phyloP scores from a whole-genome alignment of 2,329 filamentous ascomycete species.

The Colletotrichum tropicale region DNA sequence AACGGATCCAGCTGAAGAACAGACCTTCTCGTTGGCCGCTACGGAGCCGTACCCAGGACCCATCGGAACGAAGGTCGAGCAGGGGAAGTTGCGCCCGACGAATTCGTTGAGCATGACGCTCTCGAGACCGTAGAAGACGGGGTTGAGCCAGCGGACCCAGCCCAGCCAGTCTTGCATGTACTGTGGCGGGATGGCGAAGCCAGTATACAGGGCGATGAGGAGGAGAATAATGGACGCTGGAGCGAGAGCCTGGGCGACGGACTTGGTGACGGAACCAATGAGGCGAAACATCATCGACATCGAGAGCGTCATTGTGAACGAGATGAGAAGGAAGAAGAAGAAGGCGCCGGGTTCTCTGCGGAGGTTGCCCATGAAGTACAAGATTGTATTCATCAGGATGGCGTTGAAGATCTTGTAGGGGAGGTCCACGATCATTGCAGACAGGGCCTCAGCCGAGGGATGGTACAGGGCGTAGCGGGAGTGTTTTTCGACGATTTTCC shows the following conservation, averaged over 20 bases:
- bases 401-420: slow-evolving; percentile 35
- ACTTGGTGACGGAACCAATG: slow-evolving; percentile 44
- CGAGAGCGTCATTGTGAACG: slow-evolving; percentile 60
- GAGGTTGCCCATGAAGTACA: slow-evolving; percentile 46
- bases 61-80: slow-evolving; percentile 39
- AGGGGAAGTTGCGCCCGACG: slow-evolving; percentile 48
- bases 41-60: slow-evolving; percentile 30
- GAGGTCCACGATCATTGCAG: slow-evolving; percentile 34
- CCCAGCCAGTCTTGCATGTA: slow-evolving; percentile 56
- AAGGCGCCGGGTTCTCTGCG: slow-evolving; percentile 60
- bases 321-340: slow-evolving; percentile 69
- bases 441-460: slow-evolving; percentile 35
- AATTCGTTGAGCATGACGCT: slow-evolving; percentile 68
- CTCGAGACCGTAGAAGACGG: slow-evolving; percentile 69
- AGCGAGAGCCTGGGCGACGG: slow-evolving; percentile 56
- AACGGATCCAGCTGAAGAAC: slow-evolving; percentile 50
- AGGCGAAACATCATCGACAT: slow-evolving; percentile 71
- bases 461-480: slow-evolving; percentile 44
- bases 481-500: slow-evolving; percentile 43
- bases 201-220: slow-evolving; percentile 51
- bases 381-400: slow-evolving; percentile 39
- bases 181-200: slow-evolving; percentile 43
- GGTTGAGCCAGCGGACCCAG: slow-evolving; percentile 69
- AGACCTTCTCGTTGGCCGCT: slow-evolving; percentile 39
- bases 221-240: slow-evolving; percentile 53